phyloP scores from a whole-genome alignment of 768 basidiomycete genomes.

The Asterophora parasitica region DNA sequence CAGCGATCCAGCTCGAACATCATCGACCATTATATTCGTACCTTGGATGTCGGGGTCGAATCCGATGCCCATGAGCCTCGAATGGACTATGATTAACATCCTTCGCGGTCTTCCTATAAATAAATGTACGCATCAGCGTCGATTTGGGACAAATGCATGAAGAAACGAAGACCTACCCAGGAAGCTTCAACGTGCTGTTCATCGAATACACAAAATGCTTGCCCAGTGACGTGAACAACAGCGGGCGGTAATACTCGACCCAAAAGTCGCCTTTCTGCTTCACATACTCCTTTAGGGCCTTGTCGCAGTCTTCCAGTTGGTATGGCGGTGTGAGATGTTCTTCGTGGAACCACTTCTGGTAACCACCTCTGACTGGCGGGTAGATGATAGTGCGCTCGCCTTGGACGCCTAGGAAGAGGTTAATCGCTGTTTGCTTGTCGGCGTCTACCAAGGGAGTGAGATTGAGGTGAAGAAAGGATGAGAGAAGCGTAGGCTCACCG shows the following conservation, averaged over 20 bases:
- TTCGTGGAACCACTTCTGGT: constrained; percentile 83
- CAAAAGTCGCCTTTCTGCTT: constrained; percentile 68
- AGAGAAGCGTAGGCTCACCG: constrained; percentile 38
- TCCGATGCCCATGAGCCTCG: constrained; percentile 46
- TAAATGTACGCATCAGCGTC: not conserved
- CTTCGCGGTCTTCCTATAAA: constrained; percentile 58
- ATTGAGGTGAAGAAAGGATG: not conserved
- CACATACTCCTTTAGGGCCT: constrained; percentile 57
- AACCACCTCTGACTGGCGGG: constrained; percentile 59
- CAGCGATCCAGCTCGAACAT: not conserved
- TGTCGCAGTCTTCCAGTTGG: constrained; percentile 56
- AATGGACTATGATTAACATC: constrained; percentile 76
- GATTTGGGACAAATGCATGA: not conserved
- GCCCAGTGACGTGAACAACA: constrained; percentile 77
- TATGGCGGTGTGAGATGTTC: constrained; percentile 68
- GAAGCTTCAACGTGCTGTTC: constrained; percentile 81
- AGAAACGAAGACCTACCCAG: constrained; percentile 48
- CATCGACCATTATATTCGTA: constrained; percentile 12
- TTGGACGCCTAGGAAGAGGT: constrained; percentile 87
- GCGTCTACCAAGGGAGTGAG: constrained; percentile 53
- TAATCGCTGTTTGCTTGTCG: constrained; percentile 96
- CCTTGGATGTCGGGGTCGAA: constrained; percentile 32
- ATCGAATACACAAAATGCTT: constrained; percentile 93
- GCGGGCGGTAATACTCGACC: constrained; percentile 85
- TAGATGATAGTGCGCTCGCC: constrained; percentile 47